Base-by-base conservation (phyloP, 2,329 filamentous ascomycete genomes). In the Trichoderma koningii region DNA sequence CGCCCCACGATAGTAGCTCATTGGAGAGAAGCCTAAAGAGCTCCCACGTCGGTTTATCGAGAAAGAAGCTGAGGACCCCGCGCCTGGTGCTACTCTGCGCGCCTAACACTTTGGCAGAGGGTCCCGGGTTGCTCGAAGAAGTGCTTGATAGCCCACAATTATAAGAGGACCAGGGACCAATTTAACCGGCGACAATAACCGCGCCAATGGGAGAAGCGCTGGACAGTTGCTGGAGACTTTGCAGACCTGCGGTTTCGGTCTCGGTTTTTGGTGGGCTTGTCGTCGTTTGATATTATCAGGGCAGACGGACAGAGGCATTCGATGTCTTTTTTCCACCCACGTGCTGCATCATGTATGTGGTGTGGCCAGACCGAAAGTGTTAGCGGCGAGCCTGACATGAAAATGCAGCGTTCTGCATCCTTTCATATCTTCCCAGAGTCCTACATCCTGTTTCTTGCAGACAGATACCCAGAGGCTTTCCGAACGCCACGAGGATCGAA, bases 131-230 rank as follows among this genome's bases (percentile, higher is more conserved):
- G 41, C 17, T 19, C 17, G 23, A 38, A 42, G 7, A 34, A 38
- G 34, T 38, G 9, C 45, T 51, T 28, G 34, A 23, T 26, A 53
- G 19, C 48, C 60, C 60, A 63, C 60, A 55, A 63, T 63, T 53
- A 63, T 47, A 63, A 63, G 60, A 52, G n/a, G n/a, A 19, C 52
- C 56, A 60, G 45, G 38, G 53, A 38, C 47, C 47, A 45, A 28
- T 64, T 64, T 64, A 64, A 26, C 62, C 62, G 62, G 52, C 15
- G 23, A 57, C 30, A 64, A 59, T 59, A 64, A n/a, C 62, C 62
- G 62, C 62, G n/a, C 62, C 62, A 64, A 64, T 64, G n/a, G 55
- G 62, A 59, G 53, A 34, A 45, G 45, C 47, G 26, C 5, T 42
- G 53, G 53, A 45, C 34, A 42, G 51, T 21, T 34, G 34, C 28